Base-by-base conservation (phyloP, 257 asterid species). In the Knoxia roxburghii region DNA sequence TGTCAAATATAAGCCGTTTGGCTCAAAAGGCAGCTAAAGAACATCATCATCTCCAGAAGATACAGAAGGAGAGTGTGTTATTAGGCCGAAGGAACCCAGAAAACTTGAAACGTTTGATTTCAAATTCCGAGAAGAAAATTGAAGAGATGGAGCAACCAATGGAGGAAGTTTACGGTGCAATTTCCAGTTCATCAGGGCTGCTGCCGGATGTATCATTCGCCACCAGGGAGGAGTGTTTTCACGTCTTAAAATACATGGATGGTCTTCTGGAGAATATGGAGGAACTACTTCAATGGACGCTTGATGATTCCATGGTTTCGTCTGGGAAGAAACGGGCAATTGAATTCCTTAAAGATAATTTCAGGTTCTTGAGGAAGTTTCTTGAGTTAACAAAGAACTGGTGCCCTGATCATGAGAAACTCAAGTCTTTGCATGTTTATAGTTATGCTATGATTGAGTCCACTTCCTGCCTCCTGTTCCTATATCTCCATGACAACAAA, bases 201-300 rank as follows among this genome's bases (percentile, higher is more conserved):
- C 9, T 6, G 45, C 3, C 3, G 39, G 6, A 33, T 33, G 11
- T 39, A 8, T 39, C 45, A 6, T 39, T 39, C 45, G 6, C 45
- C 6, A 39, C 11, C 9, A 12, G 1, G 6, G 45, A 39, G 6
- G 45, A 39, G 11, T 39, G 1, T 39, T 39, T 12, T 13, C 12
- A 45, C 56, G 29, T 55, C 41, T 26, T 12, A 32, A 23, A 70
- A 35, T 61, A 18, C 23, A 9, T 48, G 17, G 68, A 49, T 59
- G 6, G 13, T 13, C 48, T 59, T 15, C 49, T 69, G 8, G 49
- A 69, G 26, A 59, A 48, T 69, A 37, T 69, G 37, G 10, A 21
- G 40, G 49, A 60, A 59, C 73, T 59, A 26, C 23, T 65, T 7
- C 30, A 41, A 7, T 49, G 26, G n/a, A n/a, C n/a, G n/a, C n/a